These are phyloP conservation scores for Salix exigua DNA, from an alignment of 345 rosid species.

Conservation along the genomic window DNA sequence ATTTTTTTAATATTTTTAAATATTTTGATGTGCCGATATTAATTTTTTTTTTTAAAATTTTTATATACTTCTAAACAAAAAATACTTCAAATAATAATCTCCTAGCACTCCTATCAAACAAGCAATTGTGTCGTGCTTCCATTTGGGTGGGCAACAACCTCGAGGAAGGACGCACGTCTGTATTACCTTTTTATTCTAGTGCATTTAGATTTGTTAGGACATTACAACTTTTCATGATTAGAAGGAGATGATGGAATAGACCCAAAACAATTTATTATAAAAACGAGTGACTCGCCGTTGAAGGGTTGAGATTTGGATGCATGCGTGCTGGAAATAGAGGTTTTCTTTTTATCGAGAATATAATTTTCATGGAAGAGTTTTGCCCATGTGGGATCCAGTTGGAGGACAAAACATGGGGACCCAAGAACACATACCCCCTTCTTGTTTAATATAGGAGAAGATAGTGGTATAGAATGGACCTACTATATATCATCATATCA, in stretches of 20 bases:
- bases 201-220: neutral
- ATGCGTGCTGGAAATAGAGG: neutral
- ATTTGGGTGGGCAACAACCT: no score
- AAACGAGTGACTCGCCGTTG: neutral
- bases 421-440: neutral
- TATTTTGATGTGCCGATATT: no score
- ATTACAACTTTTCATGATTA: neutral
- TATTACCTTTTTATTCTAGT: neutral
- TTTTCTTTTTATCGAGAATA: neutral
- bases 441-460: neutral
- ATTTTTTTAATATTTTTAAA: no score
- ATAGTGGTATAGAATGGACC: slow-evolving; percentile 11
- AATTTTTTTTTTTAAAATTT: no score
- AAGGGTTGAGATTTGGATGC: neutral
- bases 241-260: neutral
- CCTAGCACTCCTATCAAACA: no score
- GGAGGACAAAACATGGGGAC: slow-evolving; percentile 1
- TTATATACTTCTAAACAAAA: no score
- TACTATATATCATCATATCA: neutral
- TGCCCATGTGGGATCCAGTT: neutral
- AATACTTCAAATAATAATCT: neutral
- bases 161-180: no score
- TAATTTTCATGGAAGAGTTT: neutral
- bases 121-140: no score
- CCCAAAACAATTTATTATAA: neutral